A percentile compares a stretch with the other conserved stretches of the same genome.
These are phyloP conservation scores for Taiwanofungus camphoratus DNA, from an alignment of 1,284 basidiomycete genomes.

Conservation along the genomic window DNA sequence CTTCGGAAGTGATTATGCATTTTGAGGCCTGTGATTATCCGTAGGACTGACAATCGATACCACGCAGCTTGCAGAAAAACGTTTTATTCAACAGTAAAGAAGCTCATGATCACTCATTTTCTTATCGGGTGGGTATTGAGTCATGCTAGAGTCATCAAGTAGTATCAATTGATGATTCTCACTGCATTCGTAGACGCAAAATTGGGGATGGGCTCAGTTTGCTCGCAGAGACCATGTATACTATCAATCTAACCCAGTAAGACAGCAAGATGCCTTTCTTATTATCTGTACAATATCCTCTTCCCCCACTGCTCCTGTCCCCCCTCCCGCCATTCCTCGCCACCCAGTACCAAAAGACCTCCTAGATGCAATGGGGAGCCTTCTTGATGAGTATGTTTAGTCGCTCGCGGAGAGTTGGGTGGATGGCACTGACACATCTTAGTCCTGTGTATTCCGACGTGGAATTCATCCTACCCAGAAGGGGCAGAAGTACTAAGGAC, in stretches of 20 bases:
- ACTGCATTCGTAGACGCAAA: constrained; percentile 52
- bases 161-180: constrained; percentile 8
- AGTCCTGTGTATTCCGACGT: constrained; percentile 74
- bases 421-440: not conserved
- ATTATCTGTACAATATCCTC: constrained; percentile 79
- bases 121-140: constrained; percentile 50
- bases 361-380: constrained; percentile 62
- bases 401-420: not conserved
- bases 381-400: constrained; percentile 57
- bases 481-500: constrained; percentile 29
- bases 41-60: constrained; percentile 1
- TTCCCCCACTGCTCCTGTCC: constrained; percentile 49
- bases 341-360: constrained; percentile 58
- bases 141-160: not conserved
- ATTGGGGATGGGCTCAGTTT: constrained; percentile 86
- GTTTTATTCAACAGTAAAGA: constrained; percentile 65
- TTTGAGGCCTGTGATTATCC: constrained; percentile 2
- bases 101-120: constrained; percentile 80
- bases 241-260: constrained; percentile 52
- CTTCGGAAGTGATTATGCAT: constrained; percentile 52
- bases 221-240: constrained; percentile 72
- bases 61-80: constrained; percentile 41
- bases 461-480: constrained; percentile 65
- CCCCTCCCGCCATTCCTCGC: constrained; percentile 38
- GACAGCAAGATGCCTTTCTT: constrained; percentile 59